Base-by-base conservation (phyloP, 257 asterid species). In the Capsicum rhomboideum region DNA sequence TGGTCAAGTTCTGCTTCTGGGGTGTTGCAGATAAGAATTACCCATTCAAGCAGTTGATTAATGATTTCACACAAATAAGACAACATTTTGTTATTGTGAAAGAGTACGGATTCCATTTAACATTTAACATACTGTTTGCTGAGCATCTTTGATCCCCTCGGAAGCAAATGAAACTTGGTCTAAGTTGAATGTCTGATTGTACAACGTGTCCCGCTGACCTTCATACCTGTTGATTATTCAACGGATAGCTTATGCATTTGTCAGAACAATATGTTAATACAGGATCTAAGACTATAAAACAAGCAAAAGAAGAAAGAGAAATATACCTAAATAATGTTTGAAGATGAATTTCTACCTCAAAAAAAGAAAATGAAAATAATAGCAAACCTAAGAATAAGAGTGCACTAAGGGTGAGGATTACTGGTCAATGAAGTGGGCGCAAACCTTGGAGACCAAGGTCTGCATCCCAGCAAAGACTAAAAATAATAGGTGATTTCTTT, bases 111-210 rank as follows among this genome's bases (percentile, higher is more conserved):
- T 68, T 58, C 85, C 31, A 49, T 37, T 42, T 53, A 56, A 89
- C 97, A 88, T 93, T 42, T 44, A 53, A 89, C 98, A 88, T 93
- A 96, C 99, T 81, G 98, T 96, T 90, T 96, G 97, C 85, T 96
- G 98, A 68, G 99, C 98, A 91, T 96, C 98, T 91, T 94, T 96
- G 53, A 94, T 94, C 61, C 98, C 99, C 87, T 96, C 98, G 54
- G 99, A 80, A 87, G 99, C 99, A 91, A 94, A 96, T 56, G 98
- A 89, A 86, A 96, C 99, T 93, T 94, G 98, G 87, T 94, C 99
- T 31, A 96, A 90, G 87, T 91, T 96, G 89, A 89, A 94, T 21
- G 98, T 96, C 92, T 94, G 98, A 86, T 93, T 94, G 86, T 90
- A 94, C 2, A 94, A 93, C 98, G 94, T 93, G 90, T 94, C 99